Base-by-base conservation (phyloP, 2,329 filamentous ascomycete genomes). In the Clathrospora elynae region DNA sequence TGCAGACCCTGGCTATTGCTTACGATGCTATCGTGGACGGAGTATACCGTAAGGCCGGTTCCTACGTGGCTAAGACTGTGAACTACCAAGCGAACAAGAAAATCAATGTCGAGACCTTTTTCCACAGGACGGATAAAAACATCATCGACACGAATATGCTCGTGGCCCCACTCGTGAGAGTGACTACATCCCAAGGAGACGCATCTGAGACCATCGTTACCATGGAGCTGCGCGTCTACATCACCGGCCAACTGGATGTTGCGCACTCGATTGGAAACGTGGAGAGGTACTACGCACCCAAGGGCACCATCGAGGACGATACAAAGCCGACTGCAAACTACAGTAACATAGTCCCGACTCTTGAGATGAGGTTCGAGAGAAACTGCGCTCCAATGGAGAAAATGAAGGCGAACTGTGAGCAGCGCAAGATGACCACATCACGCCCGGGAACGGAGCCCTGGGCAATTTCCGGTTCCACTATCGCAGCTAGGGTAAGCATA, bases 141-240 rank as follows among this genome's bases (percentile, higher is more conserved):
- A 39, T 96, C 50, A 95, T 97, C 55, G 93, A 93, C 49, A 97
- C 93, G 0, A 90, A 86, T 5, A 82, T 99, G 59, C 93, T 95
- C 67, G 92, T 97, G 2, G 88, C 88, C 2, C 90, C 91, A 19
- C 90, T 96, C 2, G 87, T 86, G 19, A 32, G 28, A 5, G 10
- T 46, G 1, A 16, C 9, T 1, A 23, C 37, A 5, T 40, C 42
- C 2, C 44, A 51, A 34, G 41, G 42, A 5, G 42, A 57, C 4
- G 38, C 10, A 0, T 20, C 12, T 1, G 57, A 62, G 29, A 59
- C 44, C 0, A 47, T 69, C 6, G 67, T 67, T 2, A 65, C 57
- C 0, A 55, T 71, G 4, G 67, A 71, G 32, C n/a, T 70, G 4
- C 60, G 58, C 0, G 20, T 71, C 2, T 67, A 53, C 8, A 40